These are phyloP conservation scores for Porcisia hertigi DNA, from an alignment of 208 protist species.

Conservation along the genomic window DNA sequence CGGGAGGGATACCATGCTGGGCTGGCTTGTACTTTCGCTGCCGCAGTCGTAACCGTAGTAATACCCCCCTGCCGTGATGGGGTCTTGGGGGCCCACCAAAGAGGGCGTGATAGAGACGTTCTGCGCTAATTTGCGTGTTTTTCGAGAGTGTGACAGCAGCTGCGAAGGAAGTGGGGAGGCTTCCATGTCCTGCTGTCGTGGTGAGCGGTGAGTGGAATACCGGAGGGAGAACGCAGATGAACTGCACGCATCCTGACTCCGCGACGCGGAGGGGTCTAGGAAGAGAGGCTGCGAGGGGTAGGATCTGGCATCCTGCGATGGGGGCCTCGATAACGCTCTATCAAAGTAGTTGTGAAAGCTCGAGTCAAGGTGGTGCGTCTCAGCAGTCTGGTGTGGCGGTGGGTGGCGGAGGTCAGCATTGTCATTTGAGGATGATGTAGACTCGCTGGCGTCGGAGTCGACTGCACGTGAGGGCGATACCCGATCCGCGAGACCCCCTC, in stretches of 20 bases:
- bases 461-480: not conserved
- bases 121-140: constrained; percentile 1
- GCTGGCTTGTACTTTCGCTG: constrained; percentile 16
- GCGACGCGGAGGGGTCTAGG: not conserved
- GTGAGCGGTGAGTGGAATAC: constrained; percentile 18
- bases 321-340: constrained; percentile 1
- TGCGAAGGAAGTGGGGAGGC: constrained; percentile 13
- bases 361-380: constrained; percentile 18
- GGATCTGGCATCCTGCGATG: not conserved
- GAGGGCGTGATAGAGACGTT: constrained; percentile 13
- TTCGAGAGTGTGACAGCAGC: constrained; percentile 9
- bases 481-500: not conserved
- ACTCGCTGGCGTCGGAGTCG: not conserved
- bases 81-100: not conserved
- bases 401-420: not conserved
- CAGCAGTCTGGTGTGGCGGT: not conserved
- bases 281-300: not conserved
- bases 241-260: constrained; percentile 30
- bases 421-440: constrained; percentile 21
- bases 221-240: constrained; percentile 23
- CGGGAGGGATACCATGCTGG: constrained; percentile 6
- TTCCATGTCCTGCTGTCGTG: constrained; percentile 3
- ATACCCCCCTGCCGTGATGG: constrained; percentile 22
- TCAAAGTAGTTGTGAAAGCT: constrained; percentile 34
- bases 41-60: constrained; percentile 41